A percentile compares a stretch with the other conserved stretches of the same genome.
Evolutionary conservation across 805 yeast genomes (phyloP).

Genomic region (Deakozyma indianensis): DNA sequence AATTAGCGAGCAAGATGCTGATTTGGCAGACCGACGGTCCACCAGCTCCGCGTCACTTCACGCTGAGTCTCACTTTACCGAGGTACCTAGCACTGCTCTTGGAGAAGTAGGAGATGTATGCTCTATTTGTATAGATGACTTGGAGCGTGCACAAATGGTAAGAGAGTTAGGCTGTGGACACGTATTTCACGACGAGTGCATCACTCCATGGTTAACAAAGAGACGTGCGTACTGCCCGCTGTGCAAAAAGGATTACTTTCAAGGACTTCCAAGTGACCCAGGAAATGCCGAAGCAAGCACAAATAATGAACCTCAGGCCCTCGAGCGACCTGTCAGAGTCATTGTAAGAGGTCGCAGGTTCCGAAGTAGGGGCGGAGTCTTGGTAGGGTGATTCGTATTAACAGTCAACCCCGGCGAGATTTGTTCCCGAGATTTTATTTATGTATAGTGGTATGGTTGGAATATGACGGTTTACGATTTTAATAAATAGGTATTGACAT

Average conservation of each 20-base stretch:
- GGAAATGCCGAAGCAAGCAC: not conserved
- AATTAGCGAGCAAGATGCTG: not conserved
- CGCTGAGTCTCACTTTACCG: not conserved
- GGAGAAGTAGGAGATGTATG: constrained; percentile 22
- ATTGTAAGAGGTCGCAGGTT: not conserved
- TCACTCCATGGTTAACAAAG: constrained; percentile 68
- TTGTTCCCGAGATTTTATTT: too few species aligned
- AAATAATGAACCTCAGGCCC: not conserved
- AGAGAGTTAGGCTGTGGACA: constrained; percentile 73
- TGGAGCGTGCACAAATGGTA: constrained; percentile 48
- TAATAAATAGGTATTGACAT: too few species aligned
- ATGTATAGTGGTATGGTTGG: too few species aligned
- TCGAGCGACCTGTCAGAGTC: too few species aligned
- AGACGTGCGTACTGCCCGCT: constrained; percentile 73
- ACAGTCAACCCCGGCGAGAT: too few species aligned
- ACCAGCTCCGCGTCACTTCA: not conserved
- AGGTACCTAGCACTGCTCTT: not conserved
- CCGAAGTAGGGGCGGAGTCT: too few species aligned
- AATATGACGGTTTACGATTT: too few species aligned
- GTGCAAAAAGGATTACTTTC: constrained; percentile 57
- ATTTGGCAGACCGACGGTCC: not conserved
- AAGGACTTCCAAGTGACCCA: not conserved
- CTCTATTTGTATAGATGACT: constrained; percentile 61
- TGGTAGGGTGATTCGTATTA: too few species aligned
- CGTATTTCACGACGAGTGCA: constrained; percentile 64